These are phyloP conservation scores for Clarireedia homoeocarpa DNA, from an alignment of 2,329 filamentous ascomycete genomes.

Conservation along the genomic window DNA sequence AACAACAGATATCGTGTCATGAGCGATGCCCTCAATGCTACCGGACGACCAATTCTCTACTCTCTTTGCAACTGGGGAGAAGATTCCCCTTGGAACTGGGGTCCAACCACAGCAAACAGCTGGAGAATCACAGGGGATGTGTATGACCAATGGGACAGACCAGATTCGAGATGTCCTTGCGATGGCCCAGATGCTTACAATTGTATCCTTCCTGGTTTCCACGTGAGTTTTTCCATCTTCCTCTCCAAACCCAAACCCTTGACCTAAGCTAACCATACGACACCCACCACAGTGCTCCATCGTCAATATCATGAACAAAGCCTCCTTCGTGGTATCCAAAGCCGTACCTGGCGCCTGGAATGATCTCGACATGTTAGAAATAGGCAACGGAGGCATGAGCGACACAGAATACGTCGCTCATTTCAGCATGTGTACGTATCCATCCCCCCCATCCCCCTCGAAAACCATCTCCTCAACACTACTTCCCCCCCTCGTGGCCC, in stretches of 20 bases:
- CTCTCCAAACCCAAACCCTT: neutral
- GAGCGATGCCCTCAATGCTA: conserved; percentile 30
- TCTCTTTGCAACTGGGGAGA: conserved; percentile 42
- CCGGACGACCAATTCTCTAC: conserved; percentile 33
- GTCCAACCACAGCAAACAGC: conserved; percentile 30
- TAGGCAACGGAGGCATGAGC: conserved; percentile 32
- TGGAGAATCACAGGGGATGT: conserved; percentile 35
- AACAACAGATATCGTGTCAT: conserved; percentile 28
- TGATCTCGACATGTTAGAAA: conserved; percentile 30
- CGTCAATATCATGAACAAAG: conserved; percentile 25
- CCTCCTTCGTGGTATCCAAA: conserved; percentile 25
- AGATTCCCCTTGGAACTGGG: conserved; percentile 36
- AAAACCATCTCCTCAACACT: neutral
- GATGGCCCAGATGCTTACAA: conserved; percentile 33
- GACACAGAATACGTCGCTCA: conserved; percentile 32
- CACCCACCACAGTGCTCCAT: conserved; percentile 20
- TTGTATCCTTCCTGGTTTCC: conserved; percentile 25
- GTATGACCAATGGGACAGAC: conserved; percentile 33
- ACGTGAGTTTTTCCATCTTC: conserved; percentile 6
- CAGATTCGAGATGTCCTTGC: conserved; percentile 31
- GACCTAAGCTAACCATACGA: neutral
- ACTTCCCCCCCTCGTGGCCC: neutral
- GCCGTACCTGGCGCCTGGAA: conserved; percentile 28
- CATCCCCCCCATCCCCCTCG: neutral
- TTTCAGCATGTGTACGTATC: conserved; percentile 22